These are phyloP conservation scores for Rhinocladiella mackenziei DNA, from an alignment of 2,329 filamentous ascomycete species.

Conservation along the genomic window DNA sequence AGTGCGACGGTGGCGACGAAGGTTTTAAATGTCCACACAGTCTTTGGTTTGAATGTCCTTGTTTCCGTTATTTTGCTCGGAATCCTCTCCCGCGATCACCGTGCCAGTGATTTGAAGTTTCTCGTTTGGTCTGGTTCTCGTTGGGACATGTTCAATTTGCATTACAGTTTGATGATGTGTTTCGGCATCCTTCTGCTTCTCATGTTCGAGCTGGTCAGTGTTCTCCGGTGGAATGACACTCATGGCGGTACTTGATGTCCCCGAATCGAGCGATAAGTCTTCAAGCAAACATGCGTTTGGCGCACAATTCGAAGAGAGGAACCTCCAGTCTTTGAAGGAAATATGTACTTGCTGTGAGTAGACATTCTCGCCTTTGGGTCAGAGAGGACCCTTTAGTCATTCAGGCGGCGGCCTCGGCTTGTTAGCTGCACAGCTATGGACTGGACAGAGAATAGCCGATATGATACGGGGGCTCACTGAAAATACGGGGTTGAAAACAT, in stretches of 20 bases:
- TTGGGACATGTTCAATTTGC: conserved; percentile 10
- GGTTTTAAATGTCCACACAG: conserved; percentile 15
- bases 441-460: too few species aligned
- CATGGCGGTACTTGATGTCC: conserved; percentile 9
- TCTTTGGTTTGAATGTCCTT: conserved; percentile 11
- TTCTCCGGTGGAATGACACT: conserved; percentile 18
- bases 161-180: conserved; percentile 8
- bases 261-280: too few species aligned
- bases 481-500: too few species aligned
- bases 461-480: too few species aligned
- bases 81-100: not conserved
- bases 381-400: too few species aligned
- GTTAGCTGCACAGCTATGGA: too few species aligned
- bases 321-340: too few species aligned
- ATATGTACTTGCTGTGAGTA: too few species aligned
- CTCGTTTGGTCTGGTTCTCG: not conserved
- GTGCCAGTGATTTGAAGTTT: conserved; percentile 1
- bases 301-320: too few species aligned
- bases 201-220: conserved; percentile 14
- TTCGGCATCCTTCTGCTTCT: conserved; percentile 14
- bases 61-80: conserved; percentile 3
- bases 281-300: too few species aligned
- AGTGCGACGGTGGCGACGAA: conserved; percentile 13
- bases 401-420: too few species aligned
- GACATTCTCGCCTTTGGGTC: too few species aligned